Conservation (phyloP, 352 stramenopile genomes). For the Phytophthora sojae region DNA sequence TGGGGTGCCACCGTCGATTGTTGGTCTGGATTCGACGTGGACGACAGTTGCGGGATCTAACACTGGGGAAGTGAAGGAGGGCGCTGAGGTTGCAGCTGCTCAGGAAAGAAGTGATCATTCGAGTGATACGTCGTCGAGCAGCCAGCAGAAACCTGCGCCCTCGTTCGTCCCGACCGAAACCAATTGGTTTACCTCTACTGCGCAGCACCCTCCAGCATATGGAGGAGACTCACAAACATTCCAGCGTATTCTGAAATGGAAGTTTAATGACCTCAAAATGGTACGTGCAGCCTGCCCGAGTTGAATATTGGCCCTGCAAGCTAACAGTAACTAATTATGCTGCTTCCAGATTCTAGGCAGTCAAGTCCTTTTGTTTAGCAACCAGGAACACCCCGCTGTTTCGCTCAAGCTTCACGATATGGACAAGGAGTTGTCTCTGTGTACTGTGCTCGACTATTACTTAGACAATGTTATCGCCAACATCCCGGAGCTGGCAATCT, state of each 20-base stretch:
- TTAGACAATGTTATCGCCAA: constrained; percentile 90
- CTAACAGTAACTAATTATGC: not conserved
- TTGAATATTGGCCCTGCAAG: not conserved
- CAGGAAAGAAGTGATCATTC: not conserved
- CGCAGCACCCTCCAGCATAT: constrained; percentile 31
- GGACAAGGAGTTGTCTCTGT: constrained; percentile 85
- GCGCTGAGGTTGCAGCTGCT: not conserved
- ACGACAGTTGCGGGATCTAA: not conserved
- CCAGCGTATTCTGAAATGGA: constrained; percentile 86
- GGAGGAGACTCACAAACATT: constrained; percentile 59
- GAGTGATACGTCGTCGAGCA: not conserved
- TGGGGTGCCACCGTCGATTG: constrained; percentile 7
- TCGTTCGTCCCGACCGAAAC: constrained; percentile 24
- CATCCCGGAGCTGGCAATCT: constrained; percentile 87
- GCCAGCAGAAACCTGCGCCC: constrained; percentile 6
- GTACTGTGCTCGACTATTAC: constrained; percentile 88
- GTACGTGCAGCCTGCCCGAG: constrained; percentile 27
- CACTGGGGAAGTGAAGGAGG: not conserved
- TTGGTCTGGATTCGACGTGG: constrained; percentile 5
- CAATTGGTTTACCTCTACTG: constrained; percentile 41
- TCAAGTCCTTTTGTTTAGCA: constrained; percentile 85
- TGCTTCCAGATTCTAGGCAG: constrained; percentile 73
- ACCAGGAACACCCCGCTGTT: constrained; percentile 83
- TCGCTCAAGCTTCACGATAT: constrained; percentile 88
- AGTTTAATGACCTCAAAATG: constrained; percentile 90